Evolutionary conservation across 208 protist species (phyloP).

Genomic region (Trypanosoma cruzi): DNA sequence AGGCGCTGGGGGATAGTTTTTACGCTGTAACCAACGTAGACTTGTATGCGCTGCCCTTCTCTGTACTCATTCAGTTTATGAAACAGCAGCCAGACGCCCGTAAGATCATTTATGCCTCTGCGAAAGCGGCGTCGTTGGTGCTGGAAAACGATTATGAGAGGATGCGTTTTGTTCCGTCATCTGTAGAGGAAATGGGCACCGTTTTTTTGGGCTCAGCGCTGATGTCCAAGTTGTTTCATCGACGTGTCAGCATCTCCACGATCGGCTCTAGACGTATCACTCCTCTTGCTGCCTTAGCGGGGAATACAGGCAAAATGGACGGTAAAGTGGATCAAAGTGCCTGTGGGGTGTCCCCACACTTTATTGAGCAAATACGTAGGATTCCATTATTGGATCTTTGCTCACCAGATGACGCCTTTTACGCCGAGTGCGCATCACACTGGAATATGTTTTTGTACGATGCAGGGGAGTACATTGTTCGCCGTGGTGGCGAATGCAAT

Average conservation of each 20-base stretch:
- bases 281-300: too few relatives aligned
- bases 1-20: conserved; percentile 52
- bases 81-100: conserved; percentile 70
- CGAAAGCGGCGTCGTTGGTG: conserved; percentile 43
- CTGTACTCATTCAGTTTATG: conserved; percentile 79
- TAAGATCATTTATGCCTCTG: conserved; percentile 45
- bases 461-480: conserved; percentile 53
- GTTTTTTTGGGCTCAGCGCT: conserved; percentile 12
- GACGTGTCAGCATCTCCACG: conserved; percentile 26
- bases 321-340: neutral
- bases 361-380: conserved; percentile 45
- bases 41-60: conserved; percentile 76
- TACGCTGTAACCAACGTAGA: conserved; percentile 76
- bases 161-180: conserved; percentile 44
- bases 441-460: conserved; percentile 51
- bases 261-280: neutral
- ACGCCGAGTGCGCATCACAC: conserved; percentile 26
- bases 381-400: conserved; percentile 53
- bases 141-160: conserved; percentile 51
- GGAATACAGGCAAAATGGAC: neutral
- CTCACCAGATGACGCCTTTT: conserved; percentile 34
- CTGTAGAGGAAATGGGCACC: conserved; percentile 13
- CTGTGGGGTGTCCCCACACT: conserved; percentile 36
- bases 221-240: conserved; percentile 13
- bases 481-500: conserved; percentile 77